phyloP scores from a whole-genome alignment of 257 asterid species.

The Handroanthus guayacan region DNA sequence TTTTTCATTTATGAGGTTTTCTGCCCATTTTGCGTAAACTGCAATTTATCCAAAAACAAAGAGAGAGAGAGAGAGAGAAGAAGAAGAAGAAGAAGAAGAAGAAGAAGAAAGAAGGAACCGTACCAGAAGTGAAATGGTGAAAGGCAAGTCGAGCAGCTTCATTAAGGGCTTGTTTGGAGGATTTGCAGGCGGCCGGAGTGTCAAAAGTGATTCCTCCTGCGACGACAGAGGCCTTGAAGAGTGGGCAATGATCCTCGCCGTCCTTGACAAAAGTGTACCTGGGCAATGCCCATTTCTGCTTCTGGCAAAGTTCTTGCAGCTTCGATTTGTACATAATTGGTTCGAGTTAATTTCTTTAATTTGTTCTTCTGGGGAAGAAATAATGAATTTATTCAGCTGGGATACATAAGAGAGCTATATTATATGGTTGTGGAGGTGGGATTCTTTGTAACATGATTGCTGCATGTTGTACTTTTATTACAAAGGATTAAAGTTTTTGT shows the following conservation, averaged over 20 bases:
- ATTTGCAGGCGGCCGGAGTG: conserved; percentile 38
- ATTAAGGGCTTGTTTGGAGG: conserved; percentile 54
- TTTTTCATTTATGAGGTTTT: no score
- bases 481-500: conserved; percentile 14
- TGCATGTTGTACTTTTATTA: conserved; percentile 23
- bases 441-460: conserved; percentile 17
- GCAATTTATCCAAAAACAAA: no score
- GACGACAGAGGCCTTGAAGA: conserved; percentile 57
- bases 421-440: conserved; percentile 2
- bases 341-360: background rate
- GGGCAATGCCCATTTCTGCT: conserved; percentile 52
- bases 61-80: no score
- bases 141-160: conserved; percentile 56
- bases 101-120: background rate
- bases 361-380: no score
- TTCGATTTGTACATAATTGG: conserved; percentile 52
- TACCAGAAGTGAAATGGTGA: conserved; percentile 57
- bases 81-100: no score
- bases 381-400: no score
- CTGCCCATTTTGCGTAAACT: no score
- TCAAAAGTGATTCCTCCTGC: conserved; percentile 49
- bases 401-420: background rate
- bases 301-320: conserved; percentile 56
- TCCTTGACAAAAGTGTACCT: conserved; percentile 47
- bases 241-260: conserved; percentile 56